Evolutionary conservation across 352 stramenopile genomes (phyloP), one percentile per base, ranked within the genome.

Genomic region (Globisporangium alternatum): DNA sequence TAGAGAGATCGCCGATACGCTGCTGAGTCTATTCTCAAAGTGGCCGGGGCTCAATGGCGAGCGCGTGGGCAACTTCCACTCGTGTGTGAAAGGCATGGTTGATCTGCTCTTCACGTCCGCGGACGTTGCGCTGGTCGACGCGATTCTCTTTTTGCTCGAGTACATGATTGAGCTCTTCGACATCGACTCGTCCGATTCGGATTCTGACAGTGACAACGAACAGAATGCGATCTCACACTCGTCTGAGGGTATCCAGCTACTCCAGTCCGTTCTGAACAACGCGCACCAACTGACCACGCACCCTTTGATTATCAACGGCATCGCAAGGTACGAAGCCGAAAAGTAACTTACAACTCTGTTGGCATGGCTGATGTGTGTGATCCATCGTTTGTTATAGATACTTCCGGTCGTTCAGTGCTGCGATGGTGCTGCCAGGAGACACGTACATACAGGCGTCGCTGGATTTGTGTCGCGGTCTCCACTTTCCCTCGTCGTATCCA

Each of bases 161-260:
- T 85, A 81, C 55, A 82, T 83, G 65, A 78, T 93, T 52, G 87
- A 95, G 64, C 66, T 95, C 25, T 91, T 93, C 56, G 87, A 95
- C 67, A 82, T 85, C 57, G 77, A 90, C 64, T 90, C 81, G n/a
- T 88, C 85, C 1, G 83, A 84, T 60, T 89, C 78, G 12, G 77
- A 85, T 22, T 77, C 78, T 8, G 78, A 89, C 59, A 70, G 60
- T 5, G 70, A 82, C 7, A 45, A 47, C 4, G 76, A 87, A 56
- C 41, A 66, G 25, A 15, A 53, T 3, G 68, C 44, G 15, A 71
- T 67, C 10, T 55, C 70, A 33, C 59, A 53, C 43, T 69, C 69
- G 22, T 62, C 54, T 10, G 69, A 84, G 70, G 83, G 80, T 21
- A 74, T 83, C 6, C 70, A 80, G 62, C 56, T 95, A 37, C 58